phyloP scores from a whole-genome alignment of 306 rosid species.

The Medicago lupulina region DNA sequence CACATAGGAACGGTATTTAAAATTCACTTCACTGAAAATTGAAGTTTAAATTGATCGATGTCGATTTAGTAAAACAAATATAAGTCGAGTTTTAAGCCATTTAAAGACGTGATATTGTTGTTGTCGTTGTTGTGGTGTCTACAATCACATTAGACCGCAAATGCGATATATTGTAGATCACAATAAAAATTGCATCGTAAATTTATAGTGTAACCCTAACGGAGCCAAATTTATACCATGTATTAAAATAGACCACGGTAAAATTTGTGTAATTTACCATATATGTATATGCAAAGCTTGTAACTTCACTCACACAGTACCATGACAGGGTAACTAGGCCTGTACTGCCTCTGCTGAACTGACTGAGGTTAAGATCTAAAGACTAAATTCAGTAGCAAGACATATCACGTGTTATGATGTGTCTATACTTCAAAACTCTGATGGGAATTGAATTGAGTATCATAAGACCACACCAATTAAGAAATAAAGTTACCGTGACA shows the following conservation, averaged over 20 bases:
- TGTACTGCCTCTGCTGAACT: conserved; percentile 7
- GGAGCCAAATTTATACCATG: no score
- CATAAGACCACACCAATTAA: conserved; percentile 10
- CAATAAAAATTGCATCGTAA: no score
- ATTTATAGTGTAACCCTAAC: no score
- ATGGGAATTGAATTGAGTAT: background rate
- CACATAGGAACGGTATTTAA: no score
- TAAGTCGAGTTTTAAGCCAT: no score
- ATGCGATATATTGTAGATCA: no score
- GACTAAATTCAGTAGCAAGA: background rate
- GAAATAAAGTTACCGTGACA: background rate
- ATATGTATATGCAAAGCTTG: background rate
- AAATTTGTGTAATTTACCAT: background rate
- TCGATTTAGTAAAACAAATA: no score
- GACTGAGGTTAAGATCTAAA: conserved; percentile 15
- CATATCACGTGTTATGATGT: conserved; percentile 9
- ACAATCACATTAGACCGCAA: no score
- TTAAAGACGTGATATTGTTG: no score
- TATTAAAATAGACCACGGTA: background rate
- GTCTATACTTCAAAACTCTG: background rate
- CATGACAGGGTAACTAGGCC: background rate
- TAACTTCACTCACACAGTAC: background rate
- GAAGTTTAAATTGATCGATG: no score
- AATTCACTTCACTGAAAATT: no score
- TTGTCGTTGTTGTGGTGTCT: no score